A percentile compares a stretch with the other conserved stretches of the same genome.
Conservation (phyloP, 1,139 yeast genomes). For the Magnusiomyces fungicola region DNA sequence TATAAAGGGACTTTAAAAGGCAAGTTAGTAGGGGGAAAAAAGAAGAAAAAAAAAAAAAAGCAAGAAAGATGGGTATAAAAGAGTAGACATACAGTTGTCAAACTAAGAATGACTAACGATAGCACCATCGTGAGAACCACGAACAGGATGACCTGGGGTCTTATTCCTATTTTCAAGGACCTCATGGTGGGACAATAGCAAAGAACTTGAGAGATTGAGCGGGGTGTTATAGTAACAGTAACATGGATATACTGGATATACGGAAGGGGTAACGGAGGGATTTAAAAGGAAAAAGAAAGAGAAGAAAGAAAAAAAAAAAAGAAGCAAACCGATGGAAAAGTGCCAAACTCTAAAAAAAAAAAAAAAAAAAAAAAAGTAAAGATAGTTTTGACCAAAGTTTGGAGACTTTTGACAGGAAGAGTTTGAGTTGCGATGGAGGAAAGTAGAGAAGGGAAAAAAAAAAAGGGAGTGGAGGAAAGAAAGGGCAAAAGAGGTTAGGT, state of each 20-base stretch:
- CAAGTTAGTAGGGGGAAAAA: background rate
- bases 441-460: background rate
- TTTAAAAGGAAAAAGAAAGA: too few species aligned
- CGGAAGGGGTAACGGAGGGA: too few species aligned
- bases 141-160: slow-evolving; percentile 68
- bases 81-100: slow-evolving; percentile 46
- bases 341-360: background rate
- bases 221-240: too few species aligned
- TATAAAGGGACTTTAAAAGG: slow-evolving; percentile 51
- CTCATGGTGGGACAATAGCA: too few species aligned
- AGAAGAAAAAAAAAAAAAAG: slow-evolving; percentile 8
- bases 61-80: background rate
- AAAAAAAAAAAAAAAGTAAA: background rate
- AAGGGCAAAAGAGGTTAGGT: too few species aligned
- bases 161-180: slow-evolving; percentile 30
- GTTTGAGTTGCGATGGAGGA: too few species aligned
- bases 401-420: too few species aligned
- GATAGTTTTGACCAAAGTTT: background rate
- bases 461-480: background rate
- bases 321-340: background rate
- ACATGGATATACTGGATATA: too few species aligned
- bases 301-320: too few species aligned
- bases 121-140: slow-evolving; percentile 70
- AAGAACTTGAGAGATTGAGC: too few species aligned
- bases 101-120: slow-evolving; percentile 67